A percentile compares a stretch with the other conserved stretches of the same genome.
Evolutionary conservation across 139 green algal species (phyloP).

Genomic region (Chlamydomonas incerta): DNA sequence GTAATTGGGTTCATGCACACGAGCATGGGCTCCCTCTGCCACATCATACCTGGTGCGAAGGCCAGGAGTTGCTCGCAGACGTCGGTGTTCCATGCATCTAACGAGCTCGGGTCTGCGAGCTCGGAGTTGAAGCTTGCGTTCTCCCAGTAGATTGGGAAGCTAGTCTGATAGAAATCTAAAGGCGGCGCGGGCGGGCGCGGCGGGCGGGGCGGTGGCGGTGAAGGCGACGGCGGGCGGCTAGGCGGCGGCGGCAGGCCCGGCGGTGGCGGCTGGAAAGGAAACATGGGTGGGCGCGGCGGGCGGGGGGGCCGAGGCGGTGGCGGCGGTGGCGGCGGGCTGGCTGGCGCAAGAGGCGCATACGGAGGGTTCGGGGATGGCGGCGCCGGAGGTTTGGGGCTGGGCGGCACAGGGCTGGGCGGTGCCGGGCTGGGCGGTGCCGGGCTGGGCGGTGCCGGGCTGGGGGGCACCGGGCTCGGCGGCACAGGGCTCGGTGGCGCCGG

Average conservation of each 20-base stretch:
- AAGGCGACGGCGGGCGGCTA: not conserved
- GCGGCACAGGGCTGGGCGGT: not conserved
- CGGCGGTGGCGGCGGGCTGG: not conserved
- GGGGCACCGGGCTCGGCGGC: too few relatives aligned
- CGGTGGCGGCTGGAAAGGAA: not conserved
- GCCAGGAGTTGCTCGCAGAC: not conserved
- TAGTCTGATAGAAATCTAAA: not conserved
- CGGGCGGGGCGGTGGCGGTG: not conserved
- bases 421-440: too few relatives aligned
- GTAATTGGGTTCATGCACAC: too few relatives aligned
- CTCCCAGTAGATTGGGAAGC: not conserved
- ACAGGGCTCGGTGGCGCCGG: too few relatives aligned
- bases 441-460: too few relatives aligned
- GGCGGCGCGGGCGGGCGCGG: not conserved
- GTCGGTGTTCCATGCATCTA: not conserved
- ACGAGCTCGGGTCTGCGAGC: not conserved
- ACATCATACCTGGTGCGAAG: not conserved
- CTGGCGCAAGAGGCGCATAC: not conserved
- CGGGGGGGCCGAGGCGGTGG: not conserved
- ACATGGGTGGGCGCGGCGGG: not conserved
- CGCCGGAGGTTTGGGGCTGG: not conserved
- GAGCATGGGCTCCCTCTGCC: too few relatives aligned
- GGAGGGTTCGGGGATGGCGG: not conserved
- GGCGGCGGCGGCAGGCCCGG: not conserved
- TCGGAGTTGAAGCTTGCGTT: not conserved